These are phyloP conservation scores for Aspergillus haitiensis DNA, from an alignment of 495 filamentous ascomycete species.

Conservation along the genomic window DNA sequence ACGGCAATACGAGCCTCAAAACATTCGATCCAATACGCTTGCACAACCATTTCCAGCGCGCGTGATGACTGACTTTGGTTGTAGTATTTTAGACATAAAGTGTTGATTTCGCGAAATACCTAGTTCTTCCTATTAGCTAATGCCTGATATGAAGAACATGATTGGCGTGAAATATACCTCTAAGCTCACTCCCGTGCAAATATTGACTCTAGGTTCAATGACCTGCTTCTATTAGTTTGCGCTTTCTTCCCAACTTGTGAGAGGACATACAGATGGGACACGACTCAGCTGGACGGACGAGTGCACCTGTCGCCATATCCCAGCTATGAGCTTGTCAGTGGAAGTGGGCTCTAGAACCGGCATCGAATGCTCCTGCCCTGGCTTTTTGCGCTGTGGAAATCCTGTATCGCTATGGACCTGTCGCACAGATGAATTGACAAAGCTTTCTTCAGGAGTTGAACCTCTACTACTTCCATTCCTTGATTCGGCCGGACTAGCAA, in stretches of 20 bases:
- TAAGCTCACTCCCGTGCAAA: slow-evolving; percentile 23
- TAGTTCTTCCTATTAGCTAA: background rate
- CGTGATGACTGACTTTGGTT: slow-evolving; percentile 28
- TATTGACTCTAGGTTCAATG: slow-evolving; percentile 20
- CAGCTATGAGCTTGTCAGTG: slow-evolving; percentile 25
- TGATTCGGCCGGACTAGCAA: background rate
- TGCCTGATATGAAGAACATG: background rate
- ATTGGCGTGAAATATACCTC: slow-evolving; percentile 12
- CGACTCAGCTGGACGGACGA: slow-evolving; percentile 22
- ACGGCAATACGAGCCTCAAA: slow-evolving; percentile 25
- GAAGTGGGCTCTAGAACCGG: slow-evolving; percentile 24
- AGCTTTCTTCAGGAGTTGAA: background rate
- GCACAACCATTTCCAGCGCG: slow-evolving; percentile 29
- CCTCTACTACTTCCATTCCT: background rate
- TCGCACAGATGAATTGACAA: slow-evolving; percentile 12
- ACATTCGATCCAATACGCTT: slow-evolving; percentile 30
- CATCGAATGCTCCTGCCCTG: slow-evolving; percentile 7
- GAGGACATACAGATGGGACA: slow-evolving; percentile 13
- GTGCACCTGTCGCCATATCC: slow-evolving; percentile 27
- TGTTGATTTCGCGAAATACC: slow-evolving; percentile 24
- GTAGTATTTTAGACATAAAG: slow-evolving; percentile 26
- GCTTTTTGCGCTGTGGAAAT: slow-evolving; percentile 26
- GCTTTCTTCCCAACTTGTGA: background rate
- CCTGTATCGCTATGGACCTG: slow-evolving; percentile 28
- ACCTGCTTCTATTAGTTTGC: slow-evolving; percentile 16